Conservation (phyloP, 78 protist genomes). For the Polysphondylium violaceum region DNA sequence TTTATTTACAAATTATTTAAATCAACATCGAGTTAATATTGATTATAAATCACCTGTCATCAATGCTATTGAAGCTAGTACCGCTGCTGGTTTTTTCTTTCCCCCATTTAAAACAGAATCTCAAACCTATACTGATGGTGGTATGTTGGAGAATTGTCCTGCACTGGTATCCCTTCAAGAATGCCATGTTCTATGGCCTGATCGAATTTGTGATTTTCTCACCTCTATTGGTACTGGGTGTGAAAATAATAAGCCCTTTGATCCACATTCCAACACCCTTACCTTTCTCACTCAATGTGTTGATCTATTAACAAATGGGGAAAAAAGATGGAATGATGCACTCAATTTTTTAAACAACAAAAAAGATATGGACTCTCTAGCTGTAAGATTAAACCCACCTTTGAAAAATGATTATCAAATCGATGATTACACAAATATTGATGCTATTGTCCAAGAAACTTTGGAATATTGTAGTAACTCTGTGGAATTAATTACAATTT, state of each 20-base stretch:
- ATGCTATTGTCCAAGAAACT: too few relatives aligned
- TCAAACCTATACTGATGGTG: conserved; percentile 15
- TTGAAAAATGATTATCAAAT: too few relatives aligned
- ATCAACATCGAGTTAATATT: background rate
- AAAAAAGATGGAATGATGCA: background rate
- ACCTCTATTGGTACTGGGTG: background rate
- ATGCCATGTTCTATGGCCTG: background rate
- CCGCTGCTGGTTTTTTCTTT: conserved; percentile 29
- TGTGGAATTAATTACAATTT: too few relatives aligned
- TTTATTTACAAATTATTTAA: background rate
- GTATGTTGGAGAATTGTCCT: conserved; percentile 1
- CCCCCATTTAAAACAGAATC: background rate
- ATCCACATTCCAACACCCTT: background rate
- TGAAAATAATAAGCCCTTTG: too few relatives aligned
- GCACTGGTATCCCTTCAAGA: background rate
- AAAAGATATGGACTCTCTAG: too few relatives aligned
- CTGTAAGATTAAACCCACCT: too few relatives aligned
- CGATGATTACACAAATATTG: too few relatives aligned
- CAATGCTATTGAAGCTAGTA: background rate
- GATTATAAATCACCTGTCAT: background rate
- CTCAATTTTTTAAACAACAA: too few relatives aligned
- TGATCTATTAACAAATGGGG: background rate
- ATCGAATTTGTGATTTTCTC: background rate
- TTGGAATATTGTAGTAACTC: too few relatives aligned
- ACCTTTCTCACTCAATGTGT: background rate